Evolutionary conservation across 164 flowering plant genomes (phyloP), one percentile per base, ranked within the genome.

Genomic region (Liquidambar formosana): DNA sequence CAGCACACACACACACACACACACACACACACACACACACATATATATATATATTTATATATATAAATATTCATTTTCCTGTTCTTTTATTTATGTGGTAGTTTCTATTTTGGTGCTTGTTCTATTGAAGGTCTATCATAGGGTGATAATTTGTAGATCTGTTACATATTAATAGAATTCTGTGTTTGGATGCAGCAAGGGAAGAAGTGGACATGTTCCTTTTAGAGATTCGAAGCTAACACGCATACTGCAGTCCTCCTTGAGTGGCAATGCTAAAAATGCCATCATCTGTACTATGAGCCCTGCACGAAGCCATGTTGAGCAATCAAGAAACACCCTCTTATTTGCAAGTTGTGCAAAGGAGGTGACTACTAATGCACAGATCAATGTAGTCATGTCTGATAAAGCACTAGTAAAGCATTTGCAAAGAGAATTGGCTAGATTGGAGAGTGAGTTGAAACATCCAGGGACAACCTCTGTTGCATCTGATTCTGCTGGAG

Each of bases 281-380:
- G 83, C 88, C 64, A 87, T 87, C 61, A 87, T 87, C 28, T 87
- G 91, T 68, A 87, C 91, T 25, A 67, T 85, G 82, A 84, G 88
- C 74, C 91, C 91, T 56, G 87, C 88, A 66, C 71, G 81, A 56
- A 74, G 52, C 60, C 91, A 83, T 76, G 84, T 87, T 63, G 88
- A 87, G 75, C 91, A 87, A 72, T 83, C 88, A 61, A 83, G 85
- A 58, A 87, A 87, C 66, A 87, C 91, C 0, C 83, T 87, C 22
- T 73, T 87, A 66, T 87, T 87, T 71, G 91, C 85, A 33, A 85
- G 86, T 69, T 87, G 91, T 79, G 91, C 91, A 23, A 85, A 87
- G 71, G 88, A 85, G 75, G 88, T 87, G 45, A 60, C 82, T 13
- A 87, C 87, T 3, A 87, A 76, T 71, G 91, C 91, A 23, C 84